A percentile compares a stretch with the other conserved stretches of the same genome.
phyloP scores from a whole-genome alignment of 345 rosid species.

The Gossypium ekmanianum region DNA sequence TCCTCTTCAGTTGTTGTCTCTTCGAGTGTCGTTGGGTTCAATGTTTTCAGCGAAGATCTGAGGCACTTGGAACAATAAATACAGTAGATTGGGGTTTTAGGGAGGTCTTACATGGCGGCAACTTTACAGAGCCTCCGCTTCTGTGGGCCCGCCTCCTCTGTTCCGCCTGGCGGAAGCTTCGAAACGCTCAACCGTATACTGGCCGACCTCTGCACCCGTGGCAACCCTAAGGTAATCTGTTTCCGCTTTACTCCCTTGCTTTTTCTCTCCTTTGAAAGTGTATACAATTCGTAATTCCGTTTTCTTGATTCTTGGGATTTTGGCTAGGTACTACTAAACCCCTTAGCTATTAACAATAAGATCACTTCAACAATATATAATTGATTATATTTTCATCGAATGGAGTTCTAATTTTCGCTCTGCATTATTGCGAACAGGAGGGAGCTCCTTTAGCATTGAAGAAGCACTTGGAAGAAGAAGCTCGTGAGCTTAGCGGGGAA shows the following conservation, averaged over 20 bases:
- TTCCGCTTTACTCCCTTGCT: neutral
- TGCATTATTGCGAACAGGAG: slow-evolving; percentile 41
- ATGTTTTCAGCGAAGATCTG: neutral
- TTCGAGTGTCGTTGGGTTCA: neutral
- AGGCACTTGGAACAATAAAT: too few species aligned
- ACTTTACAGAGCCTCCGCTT: slow-evolving; percentile 60
- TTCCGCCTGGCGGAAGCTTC: slow-evolving; percentile 57
- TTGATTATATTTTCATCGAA: neutral
- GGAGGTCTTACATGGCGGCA: slow-evolving; percentile 35
- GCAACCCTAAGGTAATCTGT: slow-evolving; percentile 59
- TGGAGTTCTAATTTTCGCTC: slow-evolving; percentile 9
- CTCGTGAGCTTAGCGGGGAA: slow-evolving; percentile 85
- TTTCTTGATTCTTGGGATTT: neutral
- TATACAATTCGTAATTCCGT: neutral
- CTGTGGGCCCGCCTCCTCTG: slow-evolving; percentile 40
- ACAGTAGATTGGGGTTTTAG: too few species aligned
- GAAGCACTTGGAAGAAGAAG: slow-evolving; percentile 82
- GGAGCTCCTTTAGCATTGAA: slow-evolving; percentile 77
- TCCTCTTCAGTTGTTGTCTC: neutral
- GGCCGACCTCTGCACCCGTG: slow-evolving; percentile 77
- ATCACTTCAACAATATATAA: neutral
- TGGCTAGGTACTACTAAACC: neutral
- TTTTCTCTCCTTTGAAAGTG: slow-evolving; percentile 14
- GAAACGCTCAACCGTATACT: slow-evolving; percentile 79
- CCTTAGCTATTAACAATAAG: neutral